Evolutionary conservation across 306 rosid genomes (phyloP).

Genomic region (Canavalia ensiformis): DNA sequence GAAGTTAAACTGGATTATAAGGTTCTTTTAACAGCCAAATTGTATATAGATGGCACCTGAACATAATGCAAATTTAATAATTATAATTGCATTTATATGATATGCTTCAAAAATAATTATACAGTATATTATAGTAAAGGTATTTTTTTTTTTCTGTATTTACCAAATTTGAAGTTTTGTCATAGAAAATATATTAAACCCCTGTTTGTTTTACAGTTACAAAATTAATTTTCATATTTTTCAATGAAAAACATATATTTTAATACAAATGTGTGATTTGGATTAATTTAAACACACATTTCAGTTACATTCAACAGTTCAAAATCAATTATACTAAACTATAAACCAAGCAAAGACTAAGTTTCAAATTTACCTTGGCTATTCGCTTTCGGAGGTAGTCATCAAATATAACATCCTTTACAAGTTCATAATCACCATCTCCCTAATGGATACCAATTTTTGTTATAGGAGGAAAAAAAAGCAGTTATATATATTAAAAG

Average conservation of each 20-base stretch:
- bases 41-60: not conserved
- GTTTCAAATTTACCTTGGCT: conserved; percentile 58
- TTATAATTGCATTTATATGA: conserved; percentile 4
- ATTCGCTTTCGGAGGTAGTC: conserved; percentile 82
- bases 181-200: not conserved
- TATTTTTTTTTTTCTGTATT: not conserved
- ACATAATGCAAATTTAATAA: not conserved
- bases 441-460: conserved; percentile 61
- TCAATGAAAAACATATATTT: too few species aligned
- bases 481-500: not conserved
- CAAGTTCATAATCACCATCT: conserved; percentile 94
- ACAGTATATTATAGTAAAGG: not conserved
- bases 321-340: too few species aligned
- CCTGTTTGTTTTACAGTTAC: too few species aligned
- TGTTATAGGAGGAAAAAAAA: not conserved
- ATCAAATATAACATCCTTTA: conserved; percentile 77
- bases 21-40: not conserved
- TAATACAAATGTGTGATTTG: too few species aligned
- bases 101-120: not conserved
- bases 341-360: not conserved
- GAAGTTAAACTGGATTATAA: not conserved
- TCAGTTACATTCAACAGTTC: too few species aligned
- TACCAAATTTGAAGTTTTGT: conserved; percentile 5
- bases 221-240: too few species aligned
- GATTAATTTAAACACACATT: too few species aligned